phyloP scores from a whole-genome alignment of 177 flowering plant species.

The Vitis hybrid region DNA sequence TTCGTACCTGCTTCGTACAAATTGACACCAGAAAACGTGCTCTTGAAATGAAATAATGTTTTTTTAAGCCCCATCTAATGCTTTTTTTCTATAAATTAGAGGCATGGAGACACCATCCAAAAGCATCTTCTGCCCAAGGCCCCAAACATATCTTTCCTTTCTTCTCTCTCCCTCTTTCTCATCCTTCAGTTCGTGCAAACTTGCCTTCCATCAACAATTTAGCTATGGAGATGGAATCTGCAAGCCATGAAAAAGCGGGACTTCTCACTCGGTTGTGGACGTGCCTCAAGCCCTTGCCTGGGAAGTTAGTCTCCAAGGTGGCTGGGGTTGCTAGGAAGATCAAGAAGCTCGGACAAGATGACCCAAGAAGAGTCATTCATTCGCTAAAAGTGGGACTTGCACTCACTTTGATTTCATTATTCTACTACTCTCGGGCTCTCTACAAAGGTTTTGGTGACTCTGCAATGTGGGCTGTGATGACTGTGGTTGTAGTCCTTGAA shows the following conservation, averaged over 20 bases:
- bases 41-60: neutral
- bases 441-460: slow-evolving; percentile 8
- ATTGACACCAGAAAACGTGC: too few relatives aligned
- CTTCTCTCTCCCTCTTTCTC: neutral
- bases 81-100: slow-evolving; percentile 13
- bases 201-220: neutral
- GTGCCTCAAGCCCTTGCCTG: slow-evolving; percentile 1
- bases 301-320: slow-evolving; percentile 7
- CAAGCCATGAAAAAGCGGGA: slow-evolving; percentile 10
- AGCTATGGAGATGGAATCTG: slow-evolving; percentile 14
- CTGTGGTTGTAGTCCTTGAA: slow-evolving; percentile 13
- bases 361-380: neutral
- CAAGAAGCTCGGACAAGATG: slow-evolving; percentile 15
- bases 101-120: neutral
- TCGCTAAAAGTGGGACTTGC: neutral
- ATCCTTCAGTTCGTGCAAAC: slow-evolving; percentile 7
- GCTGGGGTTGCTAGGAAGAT: slow-evolving; percentile 4
- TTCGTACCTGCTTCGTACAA: slow-evolving; percentile 15
- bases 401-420: slow-evolving; percentile 3
- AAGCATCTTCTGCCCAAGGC: neutral
- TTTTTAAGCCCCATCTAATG: neutral
- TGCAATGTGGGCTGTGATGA: slow-evolving; percentile 16
- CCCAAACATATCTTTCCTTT: neutral
- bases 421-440: slow-evolving; percentile 11
- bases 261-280: slow-evolving; percentile 1